A percentile compares a stretch with the other conserved stretches of the same genome.
phyloP scores from a whole-genome alignment of 2,329 filamentous ascomycete genomes.

The Torrubiella hemipterigena region DNA sequence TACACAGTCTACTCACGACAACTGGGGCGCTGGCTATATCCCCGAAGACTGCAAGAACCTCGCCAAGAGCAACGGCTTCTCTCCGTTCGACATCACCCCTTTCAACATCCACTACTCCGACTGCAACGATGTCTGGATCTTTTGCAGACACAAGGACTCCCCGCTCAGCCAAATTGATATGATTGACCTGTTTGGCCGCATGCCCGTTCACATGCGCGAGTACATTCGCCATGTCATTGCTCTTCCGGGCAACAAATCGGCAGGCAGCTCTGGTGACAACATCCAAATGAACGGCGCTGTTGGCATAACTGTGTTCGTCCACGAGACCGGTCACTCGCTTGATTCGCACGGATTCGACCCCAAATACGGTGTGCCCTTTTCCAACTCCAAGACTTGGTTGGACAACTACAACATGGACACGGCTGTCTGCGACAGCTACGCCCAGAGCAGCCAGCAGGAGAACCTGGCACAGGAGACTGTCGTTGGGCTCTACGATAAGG shows the following conservation, averaged over 20 bases:
- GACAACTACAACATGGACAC: slow-evolving; percentile 9
- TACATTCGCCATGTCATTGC: slow-evolving; percentile 14
- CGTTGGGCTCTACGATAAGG: slow-evolving; percentile 12
- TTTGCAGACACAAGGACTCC: slow-evolving; percentile 17
- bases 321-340: slow-evolving; percentile 11
- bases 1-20: slow-evolving; percentile 7
- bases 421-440: slow-evolving; percentile 9
- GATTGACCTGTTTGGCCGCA: slow-evolving; percentile 15
- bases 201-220: slow-evolving; percentile 16
- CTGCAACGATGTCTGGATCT: slow-evolving; percentile 15
- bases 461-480: slow-evolving; percentile 14
- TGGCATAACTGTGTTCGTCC: slow-evolving; percentile 8
- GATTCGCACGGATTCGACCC: slow-evolving; percentile 11
- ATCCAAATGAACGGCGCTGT: slow-evolving; percentile 9
- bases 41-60: slow-evolving; percentile 11
- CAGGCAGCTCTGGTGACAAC: slow-evolving; percentile 9
- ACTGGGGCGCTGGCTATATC: slow-evolving; percentile 12
- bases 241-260: slow-evolving; percentile 10
- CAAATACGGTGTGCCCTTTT: slow-evolving; percentile 8
- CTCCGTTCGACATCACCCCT: slow-evolving; percentile 11
- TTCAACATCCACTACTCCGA: slow-evolving; percentile 16
- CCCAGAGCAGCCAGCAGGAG: slow-evolving; percentile 10
- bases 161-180: slow-evolving; percentile 12
- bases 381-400: slow-evolving; percentile 9
- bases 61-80: slow-evolving; percentile 7